phyloP scores from a whole-genome alignment of 805 yeast genomes.

The Metschnikowia shivogae region DNA sequence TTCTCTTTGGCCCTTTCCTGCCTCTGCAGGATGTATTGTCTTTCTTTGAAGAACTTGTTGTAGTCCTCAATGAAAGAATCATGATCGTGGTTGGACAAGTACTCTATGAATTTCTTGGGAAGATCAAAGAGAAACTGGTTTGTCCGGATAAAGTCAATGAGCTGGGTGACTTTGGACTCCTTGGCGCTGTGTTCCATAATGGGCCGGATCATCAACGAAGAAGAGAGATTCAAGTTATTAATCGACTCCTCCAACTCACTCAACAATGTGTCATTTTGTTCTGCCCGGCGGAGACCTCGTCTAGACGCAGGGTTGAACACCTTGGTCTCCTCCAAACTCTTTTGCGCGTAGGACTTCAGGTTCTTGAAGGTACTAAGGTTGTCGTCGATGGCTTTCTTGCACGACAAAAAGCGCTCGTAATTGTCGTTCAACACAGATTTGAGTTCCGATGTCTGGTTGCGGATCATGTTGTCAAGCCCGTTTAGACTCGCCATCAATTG shows the following conservation, averaged over 20 bases:
- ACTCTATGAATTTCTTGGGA: slow-evolving; percentile 28
- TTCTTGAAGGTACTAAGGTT: slow-evolving; percentile 30
- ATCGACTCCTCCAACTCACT: slow-evolving; percentile 37
- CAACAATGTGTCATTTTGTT: slow-evolving; percentile 23
- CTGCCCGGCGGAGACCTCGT: slow-evolving; percentile 10
- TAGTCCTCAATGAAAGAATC: slow-evolving; percentile 35
- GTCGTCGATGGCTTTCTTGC: slow-evolving; percentile 39
- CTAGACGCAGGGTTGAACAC: slow-evolving; percentile 35
- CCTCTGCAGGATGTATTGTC: slow-evolving; percentile 15
- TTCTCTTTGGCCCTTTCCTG: slow-evolving; percentile 10
- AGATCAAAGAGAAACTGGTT: slow-evolving; percentile 35
- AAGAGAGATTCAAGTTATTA: slow-evolving; percentile 34
- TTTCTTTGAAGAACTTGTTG: slow-evolving; percentile 27
- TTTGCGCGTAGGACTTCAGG: slow-evolving; percentile 33
- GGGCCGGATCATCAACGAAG: slow-evolving; percentile 39
- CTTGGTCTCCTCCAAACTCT: slow-evolving; percentile 30
- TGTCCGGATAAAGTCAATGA: slow-evolving; percentile 33
- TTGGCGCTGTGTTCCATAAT: slow-evolving; percentile 35
- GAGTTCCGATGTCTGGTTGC: slow-evolving; percentile 33
- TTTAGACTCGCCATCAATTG: slow-evolving; percentile 26
- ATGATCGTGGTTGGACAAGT: slow-evolving; percentile 29
- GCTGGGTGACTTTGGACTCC: slow-evolving; percentile 29
- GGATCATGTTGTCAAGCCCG: slow-evolving; percentile 32
- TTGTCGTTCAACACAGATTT: slow-evolving; percentile 36
- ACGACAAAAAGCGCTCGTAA: slow-evolving; percentile 31